Evolutionary conservation across 805 yeast genomes (phyloP).

Genomic region (Myxozyma monticola): DNA sequence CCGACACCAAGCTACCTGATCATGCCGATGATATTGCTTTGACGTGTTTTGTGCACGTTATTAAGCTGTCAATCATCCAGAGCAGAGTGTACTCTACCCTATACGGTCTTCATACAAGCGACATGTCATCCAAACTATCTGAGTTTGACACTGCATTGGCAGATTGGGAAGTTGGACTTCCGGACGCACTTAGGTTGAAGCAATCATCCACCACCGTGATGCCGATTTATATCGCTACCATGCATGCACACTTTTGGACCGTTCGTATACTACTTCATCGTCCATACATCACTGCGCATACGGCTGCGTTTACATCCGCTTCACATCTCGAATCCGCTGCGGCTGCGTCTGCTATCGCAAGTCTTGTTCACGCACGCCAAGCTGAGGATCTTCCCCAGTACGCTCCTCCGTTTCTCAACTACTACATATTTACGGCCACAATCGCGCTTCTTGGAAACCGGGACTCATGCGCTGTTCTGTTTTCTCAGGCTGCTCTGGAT

Average conservation of each 20-base stretch:
- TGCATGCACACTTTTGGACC: conserved; percentile 8
- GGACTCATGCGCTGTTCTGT: neutral
- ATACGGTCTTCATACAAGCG: neutral
- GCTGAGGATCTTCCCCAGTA: neutral
- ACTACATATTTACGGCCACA: neutral
- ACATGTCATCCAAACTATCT: neutral
- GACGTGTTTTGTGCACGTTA: neutral
- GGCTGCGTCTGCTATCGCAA: conserved; percentile 1
- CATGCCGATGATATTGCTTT: neutral
- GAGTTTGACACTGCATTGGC: neutral
- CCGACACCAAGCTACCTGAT: neutral
- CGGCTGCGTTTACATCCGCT: neutral
- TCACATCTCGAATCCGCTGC: neutral
- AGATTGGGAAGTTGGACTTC: neutral
- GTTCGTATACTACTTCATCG: conserved; percentile 1
- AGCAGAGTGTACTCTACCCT: neutral
- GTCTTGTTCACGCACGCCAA: neutral
- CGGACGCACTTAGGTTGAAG: neutral
- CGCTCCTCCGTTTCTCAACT: conserved; percentile 1
- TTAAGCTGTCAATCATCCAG: conserved; percentile 3
- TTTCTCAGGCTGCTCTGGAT: neutral
- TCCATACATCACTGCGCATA: neutral
- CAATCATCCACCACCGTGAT: neutral
- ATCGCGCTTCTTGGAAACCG: neutral
- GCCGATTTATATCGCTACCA: neutral